Evolutionary conservation across 805 yeast genomes (phyloP), one percentile per base, ranked within the genome.

Genomic region (Brettanomyces custersianus): DNA sequence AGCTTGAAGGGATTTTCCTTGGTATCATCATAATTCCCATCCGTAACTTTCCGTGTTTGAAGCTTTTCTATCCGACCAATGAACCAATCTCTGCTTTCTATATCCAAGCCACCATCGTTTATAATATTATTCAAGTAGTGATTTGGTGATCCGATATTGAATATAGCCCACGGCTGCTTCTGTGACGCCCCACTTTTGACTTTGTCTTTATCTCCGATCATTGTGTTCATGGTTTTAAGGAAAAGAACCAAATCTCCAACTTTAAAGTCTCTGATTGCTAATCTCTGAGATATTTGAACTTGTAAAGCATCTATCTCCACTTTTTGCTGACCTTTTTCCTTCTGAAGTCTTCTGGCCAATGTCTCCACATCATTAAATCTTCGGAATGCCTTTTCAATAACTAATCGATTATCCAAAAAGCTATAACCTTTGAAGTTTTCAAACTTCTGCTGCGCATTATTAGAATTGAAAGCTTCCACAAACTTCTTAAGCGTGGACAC

Each of bases 351-450:
- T 49, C 92, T 78, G 2, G 97, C 97, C 47, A 88, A 67, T 5
- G 80, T 74, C 54, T 92, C 97, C 34, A 90, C 94, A 51, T 90
- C 97, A 37, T 72, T 74, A 49, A 92, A 88, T 40, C 98, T 65
- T 51, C 80, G 77, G 26, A 77, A 68, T 3, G 87, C 72, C 11
- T 55, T 51, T 26, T 49, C 53, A 15, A 57, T 46, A 10, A 60
- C 39, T 15, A 56, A 34, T 15, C 45, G 44, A 18, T 42, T 45
- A 29, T 54, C 56, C 18, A 58, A 46, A 16, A 41, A 48, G 12
- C 45, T 46, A 36, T 44, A 41, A 4, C 37, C 37, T 12, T 45
- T 35, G 33, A 59, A 59, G 18, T 48, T 51, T 19, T 59, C 60
- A 46, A 58, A 66, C 38, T 66, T 68, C 10, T 49, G 43, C 28